Base-by-base conservation (phyloP, 352 stramenopile genomes). In the Phytophthora kernoviae region DNA sequence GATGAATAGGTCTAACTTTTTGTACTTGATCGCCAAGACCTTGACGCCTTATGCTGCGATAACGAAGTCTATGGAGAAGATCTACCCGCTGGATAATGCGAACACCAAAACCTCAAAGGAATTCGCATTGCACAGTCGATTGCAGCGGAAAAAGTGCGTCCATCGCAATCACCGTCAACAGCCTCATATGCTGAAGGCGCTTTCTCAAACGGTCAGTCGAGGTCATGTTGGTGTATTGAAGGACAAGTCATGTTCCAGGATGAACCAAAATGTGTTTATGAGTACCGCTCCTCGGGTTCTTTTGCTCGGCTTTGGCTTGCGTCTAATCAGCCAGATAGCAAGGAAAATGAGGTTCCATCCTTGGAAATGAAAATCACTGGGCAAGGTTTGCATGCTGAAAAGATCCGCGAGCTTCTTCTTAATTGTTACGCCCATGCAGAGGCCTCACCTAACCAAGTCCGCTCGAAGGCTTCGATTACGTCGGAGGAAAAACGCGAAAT, bases 401-500 rank as follows among this genome's bases (percentile, higher is more conserved):
- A 83, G 44, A 46, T 93, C n/a, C 66, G 62, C 5, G 60, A 78
- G 7, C 62, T 90, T 22, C 54, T 93, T 45, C 68, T 89, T 7
- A 70, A 73, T 12, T 93, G 81, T 49, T 93, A 87, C 32, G 32
- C 70, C 41, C 70, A 71, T 48, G 59, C 70, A 4, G 73, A 91
- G 37, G 55, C 58, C 0, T 63, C 61, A 0, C 57, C 81, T 0
- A 62, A 69, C 22, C 68, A 84, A 27, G 24, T 88, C 37, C 65
- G 66, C 15, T 81, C 53, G 11, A 81, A 81, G 18, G 30, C 58
- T 21, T 73, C 70, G 1, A 58, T 93, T 2, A 82, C 57, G 10
- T 27, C 84, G 0, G 70, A 84, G 11, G 84, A 91, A 37, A 93
- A 93, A 49, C 78, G 77, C 9, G 69, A 77, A 40, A 82, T 93